A percentile compares a stretch with the other conserved stretches of the same genome.
Conservation (phyloP, 352 stramenopile species). For the Pythium sukuiense region DNA sequence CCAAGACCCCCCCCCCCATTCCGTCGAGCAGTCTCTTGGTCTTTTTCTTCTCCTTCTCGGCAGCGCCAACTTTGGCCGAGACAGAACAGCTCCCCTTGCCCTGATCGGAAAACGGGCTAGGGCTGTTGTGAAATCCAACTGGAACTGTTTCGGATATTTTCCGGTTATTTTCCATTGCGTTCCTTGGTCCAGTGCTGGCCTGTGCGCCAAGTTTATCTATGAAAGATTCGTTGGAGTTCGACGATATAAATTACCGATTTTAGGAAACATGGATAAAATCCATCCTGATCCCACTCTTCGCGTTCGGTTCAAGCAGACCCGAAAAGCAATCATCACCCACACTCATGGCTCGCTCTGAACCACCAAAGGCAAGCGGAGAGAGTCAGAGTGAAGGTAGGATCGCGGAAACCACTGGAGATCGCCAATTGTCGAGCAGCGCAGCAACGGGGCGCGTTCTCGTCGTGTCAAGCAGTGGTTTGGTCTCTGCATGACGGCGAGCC, state of each 20-base stretch:
- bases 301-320: conserved; percentile 29
- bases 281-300: conserved; percentile 29
- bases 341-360: conserved; percentile 30
- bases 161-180: conserved; percentile 9
- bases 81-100: conserved; percentile 21
- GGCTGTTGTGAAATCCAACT: conserved; percentile 7
- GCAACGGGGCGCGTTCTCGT: neutral
- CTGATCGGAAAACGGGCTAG: conserved; percentile 15
- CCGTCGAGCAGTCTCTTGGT: neutral
- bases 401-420: conserved; percentile 12
- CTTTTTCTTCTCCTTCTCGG: conserved; percentile 1
- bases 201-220: neutral
- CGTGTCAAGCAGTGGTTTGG: neutral
- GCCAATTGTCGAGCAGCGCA: conserved; percentile 13
- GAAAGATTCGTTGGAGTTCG: conserved; percentile 6
- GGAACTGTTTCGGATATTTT: conserved; percentile 27
- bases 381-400: conserved; percentile 28
- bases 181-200: neutral
- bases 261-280: conserved; percentile 13
- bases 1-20: neutral
- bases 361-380: conserved; percentile 22
- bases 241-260: conserved; percentile 4
- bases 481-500: neutral
- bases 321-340: conserved; percentile 22
- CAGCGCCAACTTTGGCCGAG: conserved; percentile 4